Evolutionary conservation across 2,329 filamentous ascomycete genomes (phyloP).

Genomic region (Clarireedia sp.): DNA sequence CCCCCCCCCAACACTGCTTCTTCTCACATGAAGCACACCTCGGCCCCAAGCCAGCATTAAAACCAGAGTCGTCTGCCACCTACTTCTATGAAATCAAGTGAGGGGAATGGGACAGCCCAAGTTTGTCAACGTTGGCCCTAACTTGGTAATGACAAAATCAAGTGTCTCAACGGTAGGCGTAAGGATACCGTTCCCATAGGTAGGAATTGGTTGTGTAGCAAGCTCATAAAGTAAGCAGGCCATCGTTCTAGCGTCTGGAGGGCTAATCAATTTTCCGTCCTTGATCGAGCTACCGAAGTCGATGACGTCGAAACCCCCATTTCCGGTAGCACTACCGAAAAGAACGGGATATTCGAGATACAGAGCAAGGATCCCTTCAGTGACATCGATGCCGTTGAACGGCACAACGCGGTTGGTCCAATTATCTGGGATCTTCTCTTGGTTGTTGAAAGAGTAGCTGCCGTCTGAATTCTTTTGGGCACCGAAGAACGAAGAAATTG

Average conservation of each 20-base stretch:
- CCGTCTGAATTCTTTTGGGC: neutral
- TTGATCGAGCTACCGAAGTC: neutral
- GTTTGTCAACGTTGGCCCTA: neutral
- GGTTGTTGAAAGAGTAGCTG: neutral
- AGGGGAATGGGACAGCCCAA: constrained; percentile 1
- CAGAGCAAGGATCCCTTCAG: neutral
- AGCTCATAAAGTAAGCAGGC: neutral
- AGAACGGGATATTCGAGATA: neutral
- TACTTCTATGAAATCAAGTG: neutral
- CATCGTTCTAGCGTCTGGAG: neutral
- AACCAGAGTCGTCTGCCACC: neutral
- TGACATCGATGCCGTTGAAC: neutral
- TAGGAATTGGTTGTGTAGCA: neutral
- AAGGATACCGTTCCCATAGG: neutral
- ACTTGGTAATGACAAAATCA: neutral
- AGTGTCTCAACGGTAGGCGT: neutral
- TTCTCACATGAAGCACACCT: too few relatives aligned
- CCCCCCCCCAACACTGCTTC: neutral
- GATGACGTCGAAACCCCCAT: neutral
- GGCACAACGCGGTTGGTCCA: neutral
- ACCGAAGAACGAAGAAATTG: neutral
- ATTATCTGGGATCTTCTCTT: neutral
- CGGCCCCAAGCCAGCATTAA: too few relatives aligned
- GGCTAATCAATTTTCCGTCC: neutral
- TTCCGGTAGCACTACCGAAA: constrained; percentile 1